Base-by-base conservation (phyloP, 768 basidiomycete genomes). In the Xanthoconium stramineum region DNA sequence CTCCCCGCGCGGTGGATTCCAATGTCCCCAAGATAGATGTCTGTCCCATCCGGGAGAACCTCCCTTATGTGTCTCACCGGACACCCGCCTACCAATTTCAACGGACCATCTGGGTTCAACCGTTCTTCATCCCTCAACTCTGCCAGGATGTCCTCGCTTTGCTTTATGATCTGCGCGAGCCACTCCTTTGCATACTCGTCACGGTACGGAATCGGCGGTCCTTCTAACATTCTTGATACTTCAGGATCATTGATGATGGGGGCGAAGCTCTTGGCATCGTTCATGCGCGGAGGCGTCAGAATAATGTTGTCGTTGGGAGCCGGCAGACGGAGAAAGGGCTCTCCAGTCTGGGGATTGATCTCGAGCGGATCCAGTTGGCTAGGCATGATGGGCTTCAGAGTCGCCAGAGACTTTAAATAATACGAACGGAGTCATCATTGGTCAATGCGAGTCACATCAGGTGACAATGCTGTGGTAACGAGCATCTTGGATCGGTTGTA, bases 21-120 rank as follows among this genome's bases (percentile, higher is more conserved):
- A 19, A 70, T 64, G 52, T 70, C 69, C 50, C 86, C 87, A 35
- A 88, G 60, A 59, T 78, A 79, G 3, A 78, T 36, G 2, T 87
- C 80, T 14, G 71, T 75, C 5, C 83, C 83, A 53, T 86, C 79
- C 33, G 78, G 77, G 55, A 73, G 65, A 19, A 86, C 70, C 61
- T 88, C 83, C 29, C 86, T 73, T 28, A 87, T 60, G 49, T 65
- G 64, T 44, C 76, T 68, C 39, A 87, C 76, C 0, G 85, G 85
- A 55, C 78, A 80, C 0, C 61, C 65, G 1, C 69, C 75, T 3
- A 84, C 75, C 20, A 76, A 40, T 30, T 71, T 72, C 19, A 69
- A 24, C 15, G 55, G 63, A 1, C 70, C 69, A 10, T 59, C 47
- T 37, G 66, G 59, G 28, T 61, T 54, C 45, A 43, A 5, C 15